These are phyloP conservation scores for Rosa rugosa DNA, from an alignment of 306 rosid genomes.

Conservation along the genomic window DNA sequence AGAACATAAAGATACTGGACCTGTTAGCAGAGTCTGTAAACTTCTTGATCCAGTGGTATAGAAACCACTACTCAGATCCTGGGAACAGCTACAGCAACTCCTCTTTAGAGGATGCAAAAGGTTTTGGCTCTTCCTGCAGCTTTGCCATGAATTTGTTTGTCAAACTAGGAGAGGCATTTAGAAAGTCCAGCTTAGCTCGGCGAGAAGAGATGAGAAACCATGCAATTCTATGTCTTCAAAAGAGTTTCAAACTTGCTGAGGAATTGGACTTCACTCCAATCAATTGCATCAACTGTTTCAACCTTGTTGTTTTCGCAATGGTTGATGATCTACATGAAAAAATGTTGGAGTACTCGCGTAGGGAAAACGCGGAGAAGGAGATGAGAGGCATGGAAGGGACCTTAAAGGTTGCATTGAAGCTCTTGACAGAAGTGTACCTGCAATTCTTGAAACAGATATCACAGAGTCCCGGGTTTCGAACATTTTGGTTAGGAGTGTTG, in stretches of 20 bases:
- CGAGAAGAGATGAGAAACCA: slow-evolving; percentile 87
- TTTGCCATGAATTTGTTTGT: slow-evolving; percentile 56
- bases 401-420: slow-evolving; percentile 69
- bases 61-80: slow-evolving; percentile 48
- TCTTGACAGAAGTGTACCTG: slow-evolving; percentile 65
- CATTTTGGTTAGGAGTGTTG: slow-evolving; percentile 85
- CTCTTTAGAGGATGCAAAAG: slow-evolving; percentile 56
- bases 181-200: slow-evolving; percentile 70
- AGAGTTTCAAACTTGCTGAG: slow-evolving; percentile 63
- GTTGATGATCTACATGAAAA: slow-evolving; percentile 90
- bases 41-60: slow-evolving; percentile 67
- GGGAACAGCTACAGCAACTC: slow-evolving; percentile 59
- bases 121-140: slow-evolving; percentile 40
- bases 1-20: slow-evolving; percentile 70
- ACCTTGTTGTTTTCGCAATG: slow-evolving; percentile 78
- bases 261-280: slow-evolving; percentile 55
- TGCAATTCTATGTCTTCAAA: slow-evolving; percentile 67
- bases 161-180: slow-evolving; percentile 78
- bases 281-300: slow-evolving; percentile 64
- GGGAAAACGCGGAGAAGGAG: slow-evolving; percentile 85
- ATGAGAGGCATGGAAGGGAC: slow-evolving; percentile 94
- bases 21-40: slow-evolving; percentile 59
- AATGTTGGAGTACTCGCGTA: slow-evolving; percentile 85
- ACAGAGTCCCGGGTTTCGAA: slow-evolving; percentile 50
- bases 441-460: slow-evolving; percentile 60